phyloP scores from a whole-genome alignment of 352 stramenopile genomes.

The Phytophthora macrochlamydospora region DNA sequence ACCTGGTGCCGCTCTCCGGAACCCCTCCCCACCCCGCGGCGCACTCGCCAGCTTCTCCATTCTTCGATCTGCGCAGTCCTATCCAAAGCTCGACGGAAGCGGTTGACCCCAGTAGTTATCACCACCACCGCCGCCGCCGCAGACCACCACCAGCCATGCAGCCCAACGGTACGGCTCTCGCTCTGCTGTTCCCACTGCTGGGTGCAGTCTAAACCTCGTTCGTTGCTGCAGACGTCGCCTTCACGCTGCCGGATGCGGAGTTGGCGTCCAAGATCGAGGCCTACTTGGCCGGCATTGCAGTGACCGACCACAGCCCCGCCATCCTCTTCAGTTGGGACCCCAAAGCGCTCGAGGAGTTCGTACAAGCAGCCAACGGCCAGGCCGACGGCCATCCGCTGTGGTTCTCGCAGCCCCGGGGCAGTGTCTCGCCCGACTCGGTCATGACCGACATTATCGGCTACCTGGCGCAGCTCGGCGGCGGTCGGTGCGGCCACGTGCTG shows the following conservation, averaged over 20 bases:
- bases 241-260: slow-evolving; percentile 27
- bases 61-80: slow-evolving; percentile 27
- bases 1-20: slow-evolving; percentile 28
- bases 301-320: slow-evolving; percentile 47
- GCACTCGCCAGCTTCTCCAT: slow-evolving; percentile 24
- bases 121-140: too few relatives aligned
- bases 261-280: slow-evolving; percentile 38
- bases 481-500: slow-evolving; percentile 40
- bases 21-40: slow-evolving; percentile 16
- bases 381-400: slow-evolving; percentile 33
- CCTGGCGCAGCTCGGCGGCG: slow-evolving; percentile 43
- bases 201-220: too few relatives aligned
- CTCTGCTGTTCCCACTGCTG: too few relatives aligned
- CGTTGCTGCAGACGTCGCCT: neutral
- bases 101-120: too few relatives aligned
- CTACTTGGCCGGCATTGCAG: slow-evolving; percentile 35
- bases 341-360: slow-evolving; percentile 43
- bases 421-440: slow-evolving; percentile 37
- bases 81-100: too few relatives aligned
- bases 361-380: slow-evolving; percentile 36
- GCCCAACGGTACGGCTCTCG: neutral
- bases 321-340: slow-evolving; percentile 47
- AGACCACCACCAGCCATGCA: neutral
- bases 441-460: slow-evolving; percentile 44
- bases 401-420: slow-evolving; percentile 42